A percentile compares a stretch with the other conserved stretches of the same genome.
phyloP scores from a whole-genome alignment of 352 stramenopile species.

The Globisporangium viniferum region DNA sequence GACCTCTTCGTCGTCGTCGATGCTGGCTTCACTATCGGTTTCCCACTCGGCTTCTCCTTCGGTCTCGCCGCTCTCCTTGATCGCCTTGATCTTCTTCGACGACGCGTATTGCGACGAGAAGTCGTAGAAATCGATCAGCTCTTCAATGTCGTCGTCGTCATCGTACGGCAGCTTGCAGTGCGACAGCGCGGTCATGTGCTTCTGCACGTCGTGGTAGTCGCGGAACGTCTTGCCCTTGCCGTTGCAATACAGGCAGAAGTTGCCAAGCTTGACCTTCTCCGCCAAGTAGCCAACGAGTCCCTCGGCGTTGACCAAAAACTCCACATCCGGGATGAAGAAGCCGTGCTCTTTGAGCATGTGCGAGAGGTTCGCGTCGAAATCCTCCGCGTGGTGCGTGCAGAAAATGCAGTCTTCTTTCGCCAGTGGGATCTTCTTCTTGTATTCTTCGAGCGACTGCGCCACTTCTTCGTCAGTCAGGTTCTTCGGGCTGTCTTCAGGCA shows the following conservation, averaged over 20 bases:
- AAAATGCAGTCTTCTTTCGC: constrained; percentile 86
- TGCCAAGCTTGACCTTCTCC: constrained; percentile 95
- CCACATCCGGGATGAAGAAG: constrained; percentile 95
- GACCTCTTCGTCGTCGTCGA: constrained; percentile 73
- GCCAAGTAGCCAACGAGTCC: constrained; percentile 92
- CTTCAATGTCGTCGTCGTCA: constrained; percentile 85
- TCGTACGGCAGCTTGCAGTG: constrained; percentile 93
- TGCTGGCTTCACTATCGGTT: constrained; percentile 76
- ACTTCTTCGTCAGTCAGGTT: constrained; percentile 56
- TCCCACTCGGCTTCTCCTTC: constrained; percentile 64
- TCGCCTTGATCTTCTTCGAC: constrained; percentile 26
- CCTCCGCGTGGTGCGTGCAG: constrained; percentile 51
- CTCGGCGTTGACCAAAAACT: constrained; percentile 89
- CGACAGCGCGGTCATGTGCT: constrained; percentile 93
- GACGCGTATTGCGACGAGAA: constrained; percentile 80
- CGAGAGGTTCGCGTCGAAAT: constrained; percentile 70
- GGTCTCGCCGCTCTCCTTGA: constrained; percentile 20
- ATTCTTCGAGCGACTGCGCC: constrained; percentile 65
- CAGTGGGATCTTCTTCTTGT: constrained; percentile 69
- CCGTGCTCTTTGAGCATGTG: constrained; percentile 94
- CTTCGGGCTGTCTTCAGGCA: constrained; percentile 15
- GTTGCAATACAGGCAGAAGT: constrained; percentile 96
- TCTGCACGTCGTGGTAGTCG: constrained; percentile 87
- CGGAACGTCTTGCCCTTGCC: constrained; percentile 88
- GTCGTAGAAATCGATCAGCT: constrained; percentile 90